Evolutionary conservation across 2,329 filamentous ascomycete genomes (phyloP), one percentile per base, ranked within the genome.

Genomic region (Seiridium cupressi): DNA sequence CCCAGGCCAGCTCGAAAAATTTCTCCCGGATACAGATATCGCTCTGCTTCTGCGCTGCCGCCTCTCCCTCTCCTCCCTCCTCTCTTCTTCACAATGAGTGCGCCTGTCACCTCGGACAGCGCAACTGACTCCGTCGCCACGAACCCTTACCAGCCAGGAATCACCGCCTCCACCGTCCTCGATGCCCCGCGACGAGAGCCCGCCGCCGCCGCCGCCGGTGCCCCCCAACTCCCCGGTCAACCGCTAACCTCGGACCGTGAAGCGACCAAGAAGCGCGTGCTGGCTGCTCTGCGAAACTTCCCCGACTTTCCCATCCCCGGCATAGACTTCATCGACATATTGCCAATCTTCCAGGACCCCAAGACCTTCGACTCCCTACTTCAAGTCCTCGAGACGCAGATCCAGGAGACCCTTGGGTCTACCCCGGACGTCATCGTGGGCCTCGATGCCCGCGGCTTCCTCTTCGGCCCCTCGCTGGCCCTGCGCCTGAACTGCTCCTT

Each of bases 321-420:
- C 75, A 94, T 99, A 73, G 84, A 96, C 71, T 99, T 99, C 78
- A 92, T 97, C 81, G 95, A 99, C 75, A 98, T 99, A 78, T 89
- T 99, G 77, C 95, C 95, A 63, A 89, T 98, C 73, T 98, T 99
- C 82, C 88, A 91, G 74, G 84, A 92, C 72, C 87, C 89, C 59
- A 73, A 76, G 56, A 82, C 91, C 63, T 94, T 97, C 79, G 82
- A 85, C 67, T 84, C 87, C 59, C 89, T 99, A 61, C 82, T 97
- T 74, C 86, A 88, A 70, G 92, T 92, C 54, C 89, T 98, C 68
- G 91, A 96, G 77, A 83, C 97, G 63, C 89, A 96, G 76, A 84
- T 96, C 65, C 78, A 84, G 60, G 80, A 89, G 69, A 82, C 82
- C 63, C 89, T 89, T 63, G 77, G 81, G 62, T 75, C 75, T 65